Evolutionary conservation across 2,329 filamentous ascomycete species (phyloP).

Genomic region (Penicillium sp.): DNA sequence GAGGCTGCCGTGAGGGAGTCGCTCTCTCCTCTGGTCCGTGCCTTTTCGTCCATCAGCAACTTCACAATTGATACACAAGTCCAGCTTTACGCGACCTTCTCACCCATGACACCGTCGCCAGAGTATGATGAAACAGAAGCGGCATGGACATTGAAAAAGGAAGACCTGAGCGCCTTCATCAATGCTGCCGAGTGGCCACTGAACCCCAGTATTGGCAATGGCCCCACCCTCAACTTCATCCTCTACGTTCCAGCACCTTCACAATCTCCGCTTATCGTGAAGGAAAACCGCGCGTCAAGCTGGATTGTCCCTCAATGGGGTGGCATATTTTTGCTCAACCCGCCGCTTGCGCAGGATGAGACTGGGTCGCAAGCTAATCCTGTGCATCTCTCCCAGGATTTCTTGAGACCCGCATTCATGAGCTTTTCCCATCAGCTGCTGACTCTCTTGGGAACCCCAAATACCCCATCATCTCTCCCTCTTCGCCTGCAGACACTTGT

Average conservation of each 20-base stretch:
- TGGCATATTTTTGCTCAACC: constrained; percentile 63
- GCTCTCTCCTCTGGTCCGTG: constrained; percentile 71
- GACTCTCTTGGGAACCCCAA: constrained; percentile 77
- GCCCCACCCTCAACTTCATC: constrained; percentile 93
- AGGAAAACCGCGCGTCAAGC: constrained; percentile 59
- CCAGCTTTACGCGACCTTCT: constrained; percentile 75
- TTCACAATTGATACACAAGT: constrained; percentile 96
- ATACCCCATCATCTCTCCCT: constrained; percentile 69
- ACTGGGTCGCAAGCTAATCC: constrained; percentile 28
- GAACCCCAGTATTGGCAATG: constrained; percentile 84
- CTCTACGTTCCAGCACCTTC: constrained; percentile 74
- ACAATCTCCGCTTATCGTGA: constrained; percentile 55
- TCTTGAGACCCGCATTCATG: constrained; percentile 72
- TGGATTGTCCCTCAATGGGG: constrained; percentile 99
- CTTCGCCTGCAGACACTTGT: constrained; percentile 77
- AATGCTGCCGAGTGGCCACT: constrained; percentile 98
- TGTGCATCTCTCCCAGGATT: constrained; percentile 55
- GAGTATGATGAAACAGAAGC: constrained; percentile 50
- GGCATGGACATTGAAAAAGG: constrained; percentile 66
- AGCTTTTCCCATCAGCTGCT: constrained; percentile 88
- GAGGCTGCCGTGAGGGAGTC: constrained; percentile 74
- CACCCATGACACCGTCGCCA: constrained; percentile 56
- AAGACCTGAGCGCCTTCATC: constrained; percentile 88
- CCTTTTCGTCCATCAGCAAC: constrained; percentile 77
- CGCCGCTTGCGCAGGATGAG: constrained; percentile 34